A percentile compares a stretch with the other conserved stretches of the same genome.
phyloP scores from a whole-genome alignment of 345 rosid genomes.

The Erodium maritimum region DNA sequence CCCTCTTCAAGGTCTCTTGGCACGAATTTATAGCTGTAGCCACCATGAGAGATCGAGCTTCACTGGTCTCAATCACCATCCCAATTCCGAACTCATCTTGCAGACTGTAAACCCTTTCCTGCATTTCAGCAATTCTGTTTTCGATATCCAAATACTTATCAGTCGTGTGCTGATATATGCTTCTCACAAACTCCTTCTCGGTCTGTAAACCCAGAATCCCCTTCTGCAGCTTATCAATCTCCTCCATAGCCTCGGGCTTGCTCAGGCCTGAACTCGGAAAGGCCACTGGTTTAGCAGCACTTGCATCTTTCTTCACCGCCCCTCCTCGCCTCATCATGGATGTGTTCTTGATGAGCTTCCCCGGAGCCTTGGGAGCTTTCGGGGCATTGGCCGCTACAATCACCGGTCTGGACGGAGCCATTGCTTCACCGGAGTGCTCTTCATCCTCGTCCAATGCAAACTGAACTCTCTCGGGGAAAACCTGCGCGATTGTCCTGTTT shows the following conservation, averaged over 20 bases:
- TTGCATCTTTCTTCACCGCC: slow-evolving; percentile 17
- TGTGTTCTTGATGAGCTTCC: slow-evolving; percentile 33
- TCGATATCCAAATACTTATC: slow-evolving; percentile 53
- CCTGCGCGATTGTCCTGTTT: slow-evolving; percentile 61
- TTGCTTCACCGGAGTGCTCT: slow-evolving; percentile 12
- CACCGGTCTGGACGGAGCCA: slow-evolving; percentile 11
- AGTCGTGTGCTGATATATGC: slow-evolving; percentile 36
- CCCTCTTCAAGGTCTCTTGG: slow-evolving; percentile 38
- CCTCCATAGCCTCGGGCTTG: slow-evolving; percentile 43
- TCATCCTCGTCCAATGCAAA: slow-evolving; percentile 37
- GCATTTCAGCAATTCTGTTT: slow-evolving; percentile 42
- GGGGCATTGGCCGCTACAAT: slow-evolving; percentile 28
- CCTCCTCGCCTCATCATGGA: slow-evolving; percentile 20
- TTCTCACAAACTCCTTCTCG: slow-evolving; percentile 66
- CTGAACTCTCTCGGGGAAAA: slow-evolving; percentile 62
- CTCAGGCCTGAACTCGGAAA: slow-evolving; percentile 39
- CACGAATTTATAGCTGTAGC: slow-evolving; percentile 60
- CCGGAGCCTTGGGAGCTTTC: slow-evolving; percentile 31
- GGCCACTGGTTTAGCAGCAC: slow-evolving; percentile 16
- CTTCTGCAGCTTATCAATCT: slow-evolving; percentile 59
- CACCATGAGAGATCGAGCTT: slow-evolving; percentile 72
- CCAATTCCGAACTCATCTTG: slow-evolving; percentile 71
- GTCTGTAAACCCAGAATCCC: slow-evolving; percentile 59
- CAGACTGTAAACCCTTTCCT: slow-evolving; percentile 38
- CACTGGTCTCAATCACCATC: slow-evolving; percentile 47